These are phyloP conservation scores for Phytopythium cucurbitacearum DNA, from an alignment of 352 stramenopile species.

Conservation along the genomic window DNA sequence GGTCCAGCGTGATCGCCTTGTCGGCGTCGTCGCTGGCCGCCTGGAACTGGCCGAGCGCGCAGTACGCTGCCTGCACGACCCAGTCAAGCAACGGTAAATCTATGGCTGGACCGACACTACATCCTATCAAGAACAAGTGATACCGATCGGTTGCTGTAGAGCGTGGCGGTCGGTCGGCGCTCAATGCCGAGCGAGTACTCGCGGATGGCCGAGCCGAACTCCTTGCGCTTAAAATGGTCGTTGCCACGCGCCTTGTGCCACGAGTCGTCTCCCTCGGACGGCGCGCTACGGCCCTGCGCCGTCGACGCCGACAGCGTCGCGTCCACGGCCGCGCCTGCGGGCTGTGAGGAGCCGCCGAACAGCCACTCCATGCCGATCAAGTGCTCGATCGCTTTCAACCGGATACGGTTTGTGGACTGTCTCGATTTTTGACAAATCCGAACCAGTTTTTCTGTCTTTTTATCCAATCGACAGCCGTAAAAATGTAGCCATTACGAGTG, in stretches of 20 bases:
- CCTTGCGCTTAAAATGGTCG: slow-evolving; percentile 49
- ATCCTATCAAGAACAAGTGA: background rate
- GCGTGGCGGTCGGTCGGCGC: slow-evolving; percentile 45
- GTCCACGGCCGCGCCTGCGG: slow-evolving; percentile 10
- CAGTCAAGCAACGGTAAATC: too few relatives aligned
- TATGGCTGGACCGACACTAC: background rate
- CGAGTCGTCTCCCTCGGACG: slow-evolving; percentile 58
- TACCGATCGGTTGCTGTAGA: slow-evolving; percentile 77
- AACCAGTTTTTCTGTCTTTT: too few relatives aligned
- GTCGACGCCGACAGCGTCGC: slow-evolving; percentile 54
- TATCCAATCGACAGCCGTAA: too few relatives aligned
- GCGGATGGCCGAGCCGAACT: slow-evolving; percentile 43
- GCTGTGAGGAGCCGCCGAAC: slow-evolving; percentile 24
- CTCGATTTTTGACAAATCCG: too few relatives aligned
- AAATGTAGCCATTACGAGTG: too few relatives aligned
- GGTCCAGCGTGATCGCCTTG: slow-evolving; percentile 53
- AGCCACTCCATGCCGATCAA: slow-evolving; percentile 54
- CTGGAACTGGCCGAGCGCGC: slow-evolving; percentile 47
- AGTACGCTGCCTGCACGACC: slow-evolving; percentile 45
- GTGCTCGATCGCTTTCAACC: background rate
- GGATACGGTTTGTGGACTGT: background rate
- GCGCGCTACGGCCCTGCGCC: slow-evolving; percentile 56
- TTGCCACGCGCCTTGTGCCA: slow-evolving; percentile 66
- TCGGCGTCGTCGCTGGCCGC: slow-evolving; percentile 52
- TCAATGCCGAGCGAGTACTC: slow-evolving; percentile 69